Conservation (phyloP, 2,329 filamentous ascomycete genomes). For the Biscogniauxia sp. region DNA sequence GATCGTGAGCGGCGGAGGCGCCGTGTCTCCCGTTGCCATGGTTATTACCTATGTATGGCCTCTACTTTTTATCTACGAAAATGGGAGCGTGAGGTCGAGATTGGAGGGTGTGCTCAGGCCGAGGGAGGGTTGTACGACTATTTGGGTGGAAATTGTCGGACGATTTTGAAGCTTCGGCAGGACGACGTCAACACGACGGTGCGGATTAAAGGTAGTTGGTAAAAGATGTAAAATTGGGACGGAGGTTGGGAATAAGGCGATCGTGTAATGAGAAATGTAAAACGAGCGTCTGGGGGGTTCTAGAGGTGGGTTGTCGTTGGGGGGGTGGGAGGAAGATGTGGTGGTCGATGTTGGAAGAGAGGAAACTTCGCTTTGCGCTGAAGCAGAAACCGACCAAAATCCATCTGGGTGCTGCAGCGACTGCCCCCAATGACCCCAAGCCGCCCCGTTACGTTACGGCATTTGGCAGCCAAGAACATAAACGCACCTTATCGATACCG, state of each 20-base stretch:
- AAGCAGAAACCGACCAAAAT: constrained; percentile 26
- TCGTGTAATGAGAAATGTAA: constrained; percentile 3
- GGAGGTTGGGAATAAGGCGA: neutral
- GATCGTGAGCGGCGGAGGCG: constrained; percentile 48
- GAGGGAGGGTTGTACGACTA: neutral
- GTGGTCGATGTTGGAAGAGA: constrained; percentile 20
- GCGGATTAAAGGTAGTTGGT: neutral
- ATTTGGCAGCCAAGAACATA: constrained; percentile 25
- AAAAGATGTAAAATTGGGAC: constrained; percentile 12
- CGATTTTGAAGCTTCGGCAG: neutral
- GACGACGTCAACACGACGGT: neutral
- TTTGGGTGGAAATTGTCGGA: neutral
- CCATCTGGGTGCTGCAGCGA: constrained; percentile 19
- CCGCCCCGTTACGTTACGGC: constrained; percentile 24
- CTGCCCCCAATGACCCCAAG: constrained; percentile 21
- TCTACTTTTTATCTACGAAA: neutral
- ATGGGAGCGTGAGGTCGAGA: neutral
- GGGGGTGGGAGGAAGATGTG: constrained; percentile 10
- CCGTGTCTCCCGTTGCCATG: constrained; percentile 52
- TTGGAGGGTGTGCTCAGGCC: neutral
- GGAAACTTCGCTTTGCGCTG: constrained; percentile 27
- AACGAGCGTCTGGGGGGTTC: constrained; percentile 19
- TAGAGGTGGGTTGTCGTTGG: constrained; percentile 15
- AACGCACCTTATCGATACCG: constrained; percentile 28
- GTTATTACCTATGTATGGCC: constrained; percentile 2